Evolutionary conservation across 208 protist species (phyloP).

Genomic region (Trypanosomatidae sp.): DNA sequence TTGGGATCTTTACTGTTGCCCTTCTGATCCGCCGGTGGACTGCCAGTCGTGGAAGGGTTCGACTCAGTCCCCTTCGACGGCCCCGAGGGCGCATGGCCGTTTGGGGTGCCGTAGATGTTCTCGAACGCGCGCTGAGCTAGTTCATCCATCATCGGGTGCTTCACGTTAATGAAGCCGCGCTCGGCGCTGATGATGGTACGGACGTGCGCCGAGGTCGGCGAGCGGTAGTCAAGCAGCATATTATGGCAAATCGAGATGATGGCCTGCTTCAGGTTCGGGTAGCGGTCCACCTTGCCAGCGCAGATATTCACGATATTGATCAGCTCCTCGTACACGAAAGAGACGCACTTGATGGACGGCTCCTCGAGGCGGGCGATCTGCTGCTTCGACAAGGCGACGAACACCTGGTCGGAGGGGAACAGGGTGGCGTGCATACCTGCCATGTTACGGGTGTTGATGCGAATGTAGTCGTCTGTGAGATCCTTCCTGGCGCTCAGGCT

Average conservation of each 20-base stretch:
- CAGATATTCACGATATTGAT: slow-evolving; percentile 89
- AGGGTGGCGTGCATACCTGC: slow-evolving; percentile 95
- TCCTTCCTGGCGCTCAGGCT: slow-evolving; percentile 91
- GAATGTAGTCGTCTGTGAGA: slow-evolving; percentile 94
- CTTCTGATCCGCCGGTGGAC: slow-evolving; percentile 15
- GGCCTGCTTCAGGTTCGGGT: slow-evolving; percentile 87
- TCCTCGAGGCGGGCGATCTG: slow-evolving; percentile 95
- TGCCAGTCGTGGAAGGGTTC: slow-evolving; percentile 6
- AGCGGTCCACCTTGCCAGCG: slow-evolving; percentile 80
- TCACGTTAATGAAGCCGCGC: slow-evolving; percentile 97
- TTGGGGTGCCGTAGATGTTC: slow-evolving; percentile 68
- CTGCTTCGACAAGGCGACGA: slow-evolving; percentile 95
- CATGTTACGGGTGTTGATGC: slow-evolving; percentile 96
- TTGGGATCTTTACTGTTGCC: slow-evolving; percentile 14
- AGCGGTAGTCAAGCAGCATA: slow-evolving; percentile 82
- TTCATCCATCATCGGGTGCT: slow-evolving; percentile 88
- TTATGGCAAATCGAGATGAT: slow-evolving; percentile 86
- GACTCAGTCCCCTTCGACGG: slow-evolving; percentile 6
- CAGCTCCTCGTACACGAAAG: slow-evolving; percentile 97
- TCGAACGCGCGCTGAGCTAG: slow-evolving; percentile 71
- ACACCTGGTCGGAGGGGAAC: slow-evolving; percentile 97
- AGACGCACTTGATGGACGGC: slow-evolving; percentile 94
- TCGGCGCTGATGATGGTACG: slow-evolving; percentile 95
- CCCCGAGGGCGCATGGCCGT: slow-evolving; percentile 1
- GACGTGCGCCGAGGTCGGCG: slow-evolving; percentile 86